Evolutionary conservation across 495 filamentous ascomycete genomes (phyloP).

Genomic region (Penicillium ucsense): DNA sequence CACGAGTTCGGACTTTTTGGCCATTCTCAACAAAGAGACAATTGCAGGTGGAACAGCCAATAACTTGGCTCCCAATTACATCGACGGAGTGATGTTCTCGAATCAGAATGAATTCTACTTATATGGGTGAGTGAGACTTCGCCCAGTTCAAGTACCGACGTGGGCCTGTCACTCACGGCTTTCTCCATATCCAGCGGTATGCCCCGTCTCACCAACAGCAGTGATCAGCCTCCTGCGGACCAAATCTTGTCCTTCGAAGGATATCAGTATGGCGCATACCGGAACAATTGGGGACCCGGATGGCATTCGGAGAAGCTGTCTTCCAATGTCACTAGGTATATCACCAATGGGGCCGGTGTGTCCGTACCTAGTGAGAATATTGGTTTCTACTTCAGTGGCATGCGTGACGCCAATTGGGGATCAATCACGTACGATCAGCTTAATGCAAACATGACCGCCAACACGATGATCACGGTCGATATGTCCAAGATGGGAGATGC

Average conservation of each 20-base stretch:
- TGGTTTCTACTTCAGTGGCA: constrained; percentile 63
- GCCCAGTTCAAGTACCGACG: not conserved
- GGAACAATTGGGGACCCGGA: constrained; percentile 26
- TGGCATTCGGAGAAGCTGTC: constrained; percentile 31
- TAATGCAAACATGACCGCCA: constrained; percentile 14
- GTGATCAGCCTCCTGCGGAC: constrained; percentile 1
- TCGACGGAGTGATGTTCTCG: constrained; percentile 55
- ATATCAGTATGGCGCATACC: constrained; percentile 38
- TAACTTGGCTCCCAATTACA: constrained; percentile 49
- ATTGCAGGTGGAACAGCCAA: constrained; percentile 37
- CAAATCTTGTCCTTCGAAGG: constrained; percentile 30
- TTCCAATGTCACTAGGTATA: constrained; percentile 44
- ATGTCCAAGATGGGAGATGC: constrained; percentile 40
- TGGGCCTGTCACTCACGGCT: too few species aligned
- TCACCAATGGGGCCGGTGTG: constrained; percentile 54
- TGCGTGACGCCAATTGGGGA: constrained; percentile 37
- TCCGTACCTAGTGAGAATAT: constrained; percentile 63
- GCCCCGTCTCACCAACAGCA: not conserved
- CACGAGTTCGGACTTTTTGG: constrained; percentile 14
- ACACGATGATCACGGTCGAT: constrained; percentile 52
- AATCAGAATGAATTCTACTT: constrained; percentile 51
- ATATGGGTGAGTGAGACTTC: constrained; percentile 19
- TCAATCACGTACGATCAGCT: constrained; percentile 32
- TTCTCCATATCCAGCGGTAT: constrained; percentile 3
- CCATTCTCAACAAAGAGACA: constrained; percentile 14